These are phyloP conservation scores for Candida railenensis DNA, from an alignment of 805 yeast species.

Conservation along the genomic window DNA sequence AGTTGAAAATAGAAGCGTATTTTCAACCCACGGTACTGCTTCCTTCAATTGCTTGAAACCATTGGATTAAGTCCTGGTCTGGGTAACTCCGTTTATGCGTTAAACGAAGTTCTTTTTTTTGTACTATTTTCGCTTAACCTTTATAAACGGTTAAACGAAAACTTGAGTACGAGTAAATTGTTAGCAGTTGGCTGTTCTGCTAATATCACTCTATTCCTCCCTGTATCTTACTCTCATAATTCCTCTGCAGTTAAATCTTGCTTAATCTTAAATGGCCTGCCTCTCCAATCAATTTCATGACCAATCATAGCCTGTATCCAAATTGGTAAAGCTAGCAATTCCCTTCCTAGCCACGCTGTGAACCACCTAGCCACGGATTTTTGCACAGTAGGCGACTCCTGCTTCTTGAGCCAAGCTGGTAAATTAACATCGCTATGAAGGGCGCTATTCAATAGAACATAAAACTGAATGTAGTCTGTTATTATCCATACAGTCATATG, in stretches of 20 bases:
- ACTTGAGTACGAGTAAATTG: too few relatives aligned
- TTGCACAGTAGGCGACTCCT: slow-evolving; percentile 14
- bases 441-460: slow-evolving; percentile 34
- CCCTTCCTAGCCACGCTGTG: slow-evolving; percentile 64
- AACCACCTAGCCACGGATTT: slow-evolving; percentile 25
- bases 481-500: slow-evolving; percentile 65
- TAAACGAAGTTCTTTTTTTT: too few relatives aligned
- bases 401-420: slow-evolving; percentile 27
- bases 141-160: too few relatives aligned
- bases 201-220: too few relatives aligned
- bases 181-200: too few relatives aligned
- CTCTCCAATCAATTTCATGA: slow-evolving; percentile 75
- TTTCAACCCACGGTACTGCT: too few relatives aligned
- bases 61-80: too few relatives aligned
- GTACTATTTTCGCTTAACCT: too few relatives aligned
- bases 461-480: slow-evolving; percentile 62
- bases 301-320: slow-evolving; percentile 84
- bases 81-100: too few relatives aligned
- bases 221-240: slow-evolving; percentile 22
- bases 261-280: slow-evolving; percentile 69
- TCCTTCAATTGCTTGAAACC: too few relatives aligned
- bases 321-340: slow-evolving; percentile 73
- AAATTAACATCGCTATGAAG: slow-evolving; percentile 11
- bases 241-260: slow-evolving; percentile 79
- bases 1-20: too few relatives aligned